Evolutionary conservation across 495 filamentous ascomycete genomes (phyloP).

Genomic region (Hyaloscypha finlandica): DNA sequence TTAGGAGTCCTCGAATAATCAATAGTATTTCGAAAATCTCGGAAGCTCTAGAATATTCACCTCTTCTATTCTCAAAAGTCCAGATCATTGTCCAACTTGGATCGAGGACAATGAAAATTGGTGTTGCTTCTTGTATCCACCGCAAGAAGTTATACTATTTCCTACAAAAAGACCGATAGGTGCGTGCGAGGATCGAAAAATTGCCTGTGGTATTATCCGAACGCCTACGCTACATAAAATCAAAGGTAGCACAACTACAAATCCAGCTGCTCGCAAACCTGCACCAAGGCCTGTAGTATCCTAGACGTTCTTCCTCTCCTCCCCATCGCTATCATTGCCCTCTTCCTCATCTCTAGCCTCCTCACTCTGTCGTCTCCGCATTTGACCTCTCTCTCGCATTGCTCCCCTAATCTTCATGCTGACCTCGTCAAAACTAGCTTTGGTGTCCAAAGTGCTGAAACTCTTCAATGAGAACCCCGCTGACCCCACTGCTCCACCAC

Average conservation of each 20-base stretch:
- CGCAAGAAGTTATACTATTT: too few relatives aligned
- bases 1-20: too few relatives aligned
- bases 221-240: conserved; percentile 29
- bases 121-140: too few relatives aligned
- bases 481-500: conserved; percentile 57
- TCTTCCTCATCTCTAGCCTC: conserved; percentile 27
- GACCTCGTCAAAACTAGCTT: conserved; percentile 78
- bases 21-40: too few relatives aligned
- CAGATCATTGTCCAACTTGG: too few relatives aligned
- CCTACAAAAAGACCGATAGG: not conserved
- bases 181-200: not conserved
- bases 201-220: conserved; percentile 28
- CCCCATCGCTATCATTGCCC: conserved; percentile 18
- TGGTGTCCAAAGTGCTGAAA: conserved; percentile 71
- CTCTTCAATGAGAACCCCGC: conserved; percentile 66
- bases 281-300: not conserved
- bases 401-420: conserved; percentile 82
- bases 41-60: too few relatives aligned
- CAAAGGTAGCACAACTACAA: not conserved
- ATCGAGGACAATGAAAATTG: too few relatives aligned
- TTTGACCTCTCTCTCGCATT: conserved; percentile 81
- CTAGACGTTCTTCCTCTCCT: conserved; percentile 32
- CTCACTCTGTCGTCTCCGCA: conserved; percentile 66
- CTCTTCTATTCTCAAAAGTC: too few relatives aligned
- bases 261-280: not conserved